These are phyloP conservation scores for Candida tibetensis DNA, from an alignment of 805 yeast species.

Conservation along the genomic window DNA sequence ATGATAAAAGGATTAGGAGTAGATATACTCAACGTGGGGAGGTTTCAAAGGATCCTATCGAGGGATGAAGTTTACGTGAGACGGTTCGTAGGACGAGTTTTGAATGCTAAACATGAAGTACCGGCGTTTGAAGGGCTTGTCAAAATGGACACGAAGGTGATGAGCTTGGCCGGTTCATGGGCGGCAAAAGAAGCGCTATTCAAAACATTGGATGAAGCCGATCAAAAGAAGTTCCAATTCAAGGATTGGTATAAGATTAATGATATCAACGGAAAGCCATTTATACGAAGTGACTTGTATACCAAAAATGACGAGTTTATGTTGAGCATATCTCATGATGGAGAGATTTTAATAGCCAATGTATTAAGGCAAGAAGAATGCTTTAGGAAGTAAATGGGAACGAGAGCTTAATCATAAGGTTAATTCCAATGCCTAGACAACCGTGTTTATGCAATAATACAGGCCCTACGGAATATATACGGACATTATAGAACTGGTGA, in stretches of 20 bases:
- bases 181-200: slow-evolving; percentile 72
- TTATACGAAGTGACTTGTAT: slow-evolving; percentile 32
- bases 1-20: slow-evolving; percentile 49
- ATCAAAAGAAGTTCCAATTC: slow-evolving; percentile 55
- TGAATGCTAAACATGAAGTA: slow-evolving; percentile 48
- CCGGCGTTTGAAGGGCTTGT: slow-evolving; percentile 24
- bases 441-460: too few species aligned
- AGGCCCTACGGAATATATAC: too few species aligned
- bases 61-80: slow-evolving; percentile 29
- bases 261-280: slow-evolving; percentile 44
- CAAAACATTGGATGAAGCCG: slow-evolving; percentile 50
- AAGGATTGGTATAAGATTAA: slow-evolving; percentile 55
- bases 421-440: too few species aligned
- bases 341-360: slow-evolving; percentile 53
- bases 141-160: slow-evolving; percentile 24
- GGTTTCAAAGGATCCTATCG: slow-evolving; percentile 45
- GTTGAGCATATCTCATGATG: slow-evolving; percentile 64
- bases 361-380: slow-evolving; percentile 50
- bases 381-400: slow-evolving; percentile 1
- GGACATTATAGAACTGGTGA: too few species aligned
- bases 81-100: slow-evolving; percentile 45
- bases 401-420: background rate
- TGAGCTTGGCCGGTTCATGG: slow-evolving; percentile 58
- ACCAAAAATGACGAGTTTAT: slow-evolving; percentile 45
- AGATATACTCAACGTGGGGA: slow-evolving; percentile 48